A percentile compares a stretch with the other conserved stretches of the same genome.
These are phyloP conservation scores for Fusarium camptoceras DNA, from an alignment of 2,329 filamentous ascomycete species.

Conservation along the genomic window DNA sequence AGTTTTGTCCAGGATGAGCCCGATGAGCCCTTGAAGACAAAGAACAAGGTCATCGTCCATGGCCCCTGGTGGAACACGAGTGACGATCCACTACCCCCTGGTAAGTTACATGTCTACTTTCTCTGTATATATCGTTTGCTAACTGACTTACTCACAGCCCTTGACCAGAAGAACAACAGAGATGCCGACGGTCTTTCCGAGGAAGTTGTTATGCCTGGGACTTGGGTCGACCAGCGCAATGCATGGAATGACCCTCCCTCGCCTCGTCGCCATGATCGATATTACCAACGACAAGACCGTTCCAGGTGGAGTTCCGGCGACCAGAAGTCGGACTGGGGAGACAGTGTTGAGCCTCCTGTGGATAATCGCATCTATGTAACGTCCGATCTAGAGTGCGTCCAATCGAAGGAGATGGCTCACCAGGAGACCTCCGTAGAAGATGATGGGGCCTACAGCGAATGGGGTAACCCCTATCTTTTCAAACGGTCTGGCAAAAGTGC, in stretches of 20 bases:
- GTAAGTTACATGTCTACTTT: not conserved
- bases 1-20: not conserved
- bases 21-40: not conserved
- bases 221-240: too few species aligned
- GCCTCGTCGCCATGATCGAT: too few species aligned
- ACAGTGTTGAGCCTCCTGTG: too few species aligned
- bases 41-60: not conserved
- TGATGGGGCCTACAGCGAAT: not conserved
- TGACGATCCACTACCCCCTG: not conserved
- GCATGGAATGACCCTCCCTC: too few species aligned
- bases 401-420: not conserved
- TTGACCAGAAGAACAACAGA: not conserved
- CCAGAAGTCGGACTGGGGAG: too few species aligned
- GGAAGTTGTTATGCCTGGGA: not conserved
- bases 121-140: not conserved
- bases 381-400: not conserved
- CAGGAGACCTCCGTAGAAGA: not conserved
- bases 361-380: not conserved
- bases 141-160: not conserved
- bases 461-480: too few species aligned
- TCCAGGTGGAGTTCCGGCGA: too few species aligned
- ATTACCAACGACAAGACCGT: too few species aligned
- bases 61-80: too few species aligned
- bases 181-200: not conserved
- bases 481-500: too few species aligned